Percentiles rank a stretch among this genome's conserved stretches.
These are phyloP conservation scores for Lizonia empirigonia DNA, from an alignment of 2,329 filamentous ascomycete species.

Conservation along the genomic window DNA sequence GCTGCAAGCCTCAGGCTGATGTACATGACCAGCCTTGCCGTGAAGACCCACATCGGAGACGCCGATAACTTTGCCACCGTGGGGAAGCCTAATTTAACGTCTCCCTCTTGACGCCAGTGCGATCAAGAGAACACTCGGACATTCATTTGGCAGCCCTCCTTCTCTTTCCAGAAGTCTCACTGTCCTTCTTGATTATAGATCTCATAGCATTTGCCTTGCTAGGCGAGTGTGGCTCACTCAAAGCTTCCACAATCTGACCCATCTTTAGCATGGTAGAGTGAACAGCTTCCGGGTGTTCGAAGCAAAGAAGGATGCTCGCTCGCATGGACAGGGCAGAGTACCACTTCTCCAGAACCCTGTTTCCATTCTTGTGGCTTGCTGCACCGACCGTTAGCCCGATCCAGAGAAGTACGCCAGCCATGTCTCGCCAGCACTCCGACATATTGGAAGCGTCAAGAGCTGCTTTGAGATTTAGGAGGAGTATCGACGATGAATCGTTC, in stretches of 20 bases:
- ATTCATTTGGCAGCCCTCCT: constrained; percentile 11
- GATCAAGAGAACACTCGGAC: background rate
- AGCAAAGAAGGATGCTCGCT: constrained; percentile 42
- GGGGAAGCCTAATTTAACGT: constrained; percentile 22
- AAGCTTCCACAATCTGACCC: constrained; percentile 29
- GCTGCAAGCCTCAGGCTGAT: constrained; percentile 2
- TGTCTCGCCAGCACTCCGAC: constrained; percentile 43
- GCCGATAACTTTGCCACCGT: constrained; percentile 24
- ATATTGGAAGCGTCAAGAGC: constrained; percentile 40
- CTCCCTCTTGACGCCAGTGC: constrained; percentile 2
- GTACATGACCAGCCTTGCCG: background rate
- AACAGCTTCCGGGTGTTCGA: constrained; percentile 43
- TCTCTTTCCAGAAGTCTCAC: constrained; percentile 19
- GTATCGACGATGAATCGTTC: constrained; percentile 7
- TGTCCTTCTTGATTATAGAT: background rate
- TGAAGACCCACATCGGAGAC: constrained; percentile 11
- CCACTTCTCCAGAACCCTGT: constrained; percentile 35
- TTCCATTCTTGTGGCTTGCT: constrained; percentile 32
- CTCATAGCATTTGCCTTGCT: background rate
- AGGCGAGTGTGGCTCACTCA: constrained; percentile 7
- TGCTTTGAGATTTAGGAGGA: constrained; percentile 31
- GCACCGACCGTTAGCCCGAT: constrained; percentile 42
- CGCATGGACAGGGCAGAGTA: constrained; percentile 41
- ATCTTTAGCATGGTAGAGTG: constrained; percentile 37
- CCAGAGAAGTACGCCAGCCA: constrained; percentile 49